Evolutionary conservation across 495 filamentous ascomycete genomes (phyloP), one percentile per base, ranked within the genome.

Genomic region (Xylaria longipes): DNA sequence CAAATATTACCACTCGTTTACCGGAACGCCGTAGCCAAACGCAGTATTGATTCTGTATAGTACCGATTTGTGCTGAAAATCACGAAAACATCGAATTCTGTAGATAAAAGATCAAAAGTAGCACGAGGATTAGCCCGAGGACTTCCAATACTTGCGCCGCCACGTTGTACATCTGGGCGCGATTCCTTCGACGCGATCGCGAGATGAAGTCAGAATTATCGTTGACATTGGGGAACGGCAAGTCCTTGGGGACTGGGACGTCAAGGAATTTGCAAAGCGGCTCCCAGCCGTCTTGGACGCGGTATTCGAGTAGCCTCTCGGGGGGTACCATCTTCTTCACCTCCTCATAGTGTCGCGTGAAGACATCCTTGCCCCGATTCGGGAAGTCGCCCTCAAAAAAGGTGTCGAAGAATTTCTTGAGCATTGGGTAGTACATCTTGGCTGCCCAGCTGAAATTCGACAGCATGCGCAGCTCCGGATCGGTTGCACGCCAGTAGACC

Each of bases 221-320:
- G 71, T 87, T 85, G 20, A 81, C 81, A 63, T 81, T 79, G 9
- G 85, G 85, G 73, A 86, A 87, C 11, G 72, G 62, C 56, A 29
- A 35, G 14, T 84, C 86, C 72, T 86, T 79, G 11, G 91, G 91
- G 9, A 89, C 79, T 7, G 84, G 82, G 65, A 88, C 84, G 46
- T 87, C 89, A 0, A 92, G 84, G 80, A 92, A 92, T 67, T 89
- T 82, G 81, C 90, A 91, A 22, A 93, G 83, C 12, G 90, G 90
- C 33, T 77, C 88, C 90, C 90, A 92, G 66, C 91, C 91, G 56
- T 90, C 85, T 58, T 85, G 84, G 72, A 92, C 87, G 74, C 85
- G 84, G 81, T 89, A 92, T 73, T 92, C 90, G 52, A 92, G 84
- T 57, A 92, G 65, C 63, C 50, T 77, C 58, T 64, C 82, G 78